A percentile compares a stretch with the other conserved stretches of the same genome.
Evolutionary conservation across 257 asterid species (phyloP).

Genomic region (Marsdenia floribunda): DNA sequence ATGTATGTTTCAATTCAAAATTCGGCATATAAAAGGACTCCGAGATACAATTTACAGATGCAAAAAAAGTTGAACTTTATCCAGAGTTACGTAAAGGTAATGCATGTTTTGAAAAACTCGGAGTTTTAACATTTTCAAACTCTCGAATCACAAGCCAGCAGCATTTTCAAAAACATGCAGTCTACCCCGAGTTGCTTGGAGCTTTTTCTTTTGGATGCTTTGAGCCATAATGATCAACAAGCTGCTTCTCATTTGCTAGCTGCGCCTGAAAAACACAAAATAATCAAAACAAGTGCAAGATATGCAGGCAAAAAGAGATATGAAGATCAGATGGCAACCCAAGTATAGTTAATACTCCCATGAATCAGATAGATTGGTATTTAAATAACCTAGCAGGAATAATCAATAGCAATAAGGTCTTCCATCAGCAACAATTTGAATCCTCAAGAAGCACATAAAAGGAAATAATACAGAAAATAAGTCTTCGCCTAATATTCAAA

Average conservation of each 20-base stretch:
- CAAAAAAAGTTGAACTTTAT: conserved; percentile 8
- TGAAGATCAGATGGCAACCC: not conserved
- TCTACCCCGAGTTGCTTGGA: conserved; percentile 69
- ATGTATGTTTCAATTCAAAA: not conserved
- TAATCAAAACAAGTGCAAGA: not conserved
- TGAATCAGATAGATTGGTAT: not conserved
- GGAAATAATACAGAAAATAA: not conserved
- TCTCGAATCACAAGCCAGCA: conserved; percentile 10
- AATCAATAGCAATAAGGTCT: not conserved
- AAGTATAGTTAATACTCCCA: not conserved
- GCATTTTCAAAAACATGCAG: conserved; percentile 8
- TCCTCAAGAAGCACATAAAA: not conserved
- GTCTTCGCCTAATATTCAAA: not conserved
- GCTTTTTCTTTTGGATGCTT: conserved; percentile 93
- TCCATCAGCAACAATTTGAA: not conserved
- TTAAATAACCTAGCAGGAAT: not conserved
- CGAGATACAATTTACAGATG: conserved; percentile 10
- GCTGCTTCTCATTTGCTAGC: conserved; percentile 87
- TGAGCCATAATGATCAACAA: conserved; percentile 75
- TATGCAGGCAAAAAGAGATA: no score
- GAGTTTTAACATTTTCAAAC: conserved; percentile 19
- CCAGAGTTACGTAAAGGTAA: conserved; percentile 12
- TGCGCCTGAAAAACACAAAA: conserved; percentile 46
- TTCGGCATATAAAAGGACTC: not conserved
- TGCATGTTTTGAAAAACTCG: conserved; percentile 12